Base-by-base conservation (phyloP, 75 land plant genomes). In the Pinus albicaulis region DNA sequence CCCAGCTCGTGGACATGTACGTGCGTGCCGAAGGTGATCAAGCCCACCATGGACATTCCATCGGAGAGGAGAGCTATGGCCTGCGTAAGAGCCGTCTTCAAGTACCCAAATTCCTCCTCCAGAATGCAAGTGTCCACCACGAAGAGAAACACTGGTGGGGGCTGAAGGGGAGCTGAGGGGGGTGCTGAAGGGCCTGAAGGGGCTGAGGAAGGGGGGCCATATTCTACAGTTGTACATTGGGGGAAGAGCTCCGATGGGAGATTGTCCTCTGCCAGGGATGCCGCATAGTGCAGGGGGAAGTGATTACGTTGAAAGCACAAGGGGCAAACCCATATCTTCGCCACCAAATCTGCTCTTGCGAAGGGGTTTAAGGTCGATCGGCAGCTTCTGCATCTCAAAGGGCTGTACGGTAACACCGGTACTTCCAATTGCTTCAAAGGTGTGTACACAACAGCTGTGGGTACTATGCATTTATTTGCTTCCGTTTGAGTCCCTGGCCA, bases 311-410 rank as follows among this genome's bases (percentile, higher is more conserved):
- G 84, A 77, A 88, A 91, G 81, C 97, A 95, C 82, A 98, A 90
- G 65, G 98, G 92, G 81, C 99, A 98, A 74, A 80, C 80, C 99
- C 99, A 98, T 82, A 93, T 85, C 87, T 98, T 98, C 73, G 89
- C 87, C 22, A 19, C 23, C 22, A 59, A 59, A 79, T 98, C 99
- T 56, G 93, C 92, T 26, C 80, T 77, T 55, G 83, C 85, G 82
- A 89, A 98, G 22, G 98, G 98, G 41, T 98, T 98, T 76, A 98
- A 89, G 26, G 93, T 76, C 16, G 99, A 83, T 8, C 99, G 88
- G 87, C 99, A 98, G 38, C 79, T 87, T 28, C 92, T 89, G 91
- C 99, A 98, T 0, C 99, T 84, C n/a, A 95, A 89, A 11, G 99
- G 94, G 10, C 89, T 6, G 80, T 98, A 98, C 52, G 89, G 78